Evolutionary conservation across 306 rosid species (phyloP), one percentile per base, ranked within the genome.

Genomic region (Cercis canadensis): DNA sequence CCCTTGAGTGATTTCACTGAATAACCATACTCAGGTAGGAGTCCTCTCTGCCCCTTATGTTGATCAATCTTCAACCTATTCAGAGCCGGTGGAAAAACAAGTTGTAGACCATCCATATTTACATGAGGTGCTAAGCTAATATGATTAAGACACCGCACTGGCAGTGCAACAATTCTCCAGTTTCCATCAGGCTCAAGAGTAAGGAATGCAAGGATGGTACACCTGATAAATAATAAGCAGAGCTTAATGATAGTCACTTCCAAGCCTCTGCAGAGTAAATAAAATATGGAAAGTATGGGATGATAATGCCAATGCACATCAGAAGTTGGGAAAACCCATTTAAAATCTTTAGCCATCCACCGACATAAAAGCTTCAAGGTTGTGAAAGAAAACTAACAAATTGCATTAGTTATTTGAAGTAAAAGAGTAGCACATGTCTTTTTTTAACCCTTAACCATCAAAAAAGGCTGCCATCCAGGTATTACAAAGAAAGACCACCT

Each of bases 101-200:
- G 82, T 67, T 82, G 92, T 63, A 85, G 62, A 57, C 83, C 78
- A 40, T 87, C 89, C 89, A 84, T 86, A 73, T 75, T 71, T 40
- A 72, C 69, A 34, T 72, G 80, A 52, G 85, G 40, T 57, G 71
- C 76, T 65, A 78, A 75, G 74, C 67, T 78, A 62, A 70, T 45
- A 69, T 75, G 83, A 43, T 72, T 74, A 55, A 68, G 67, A 68
- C 40, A 57, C 78, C 59, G 84, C 66, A 72, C 55, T 16, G 94
- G 90, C 52, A 75, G 14, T 58, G 92, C 84, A 55, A 75, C 62
- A 81, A 79, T 77, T 81, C 80, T 84, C 92, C 89, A 79, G 24
- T 29, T 76, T 54, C 92, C 90, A 69, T 85, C 82, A 55, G 86
- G 68, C 73, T 82, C 85, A 13, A 74, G 39, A 24, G 71, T 59